A percentile compares a stretch with the other conserved stretches of the same genome.
phyloP scores from a whole-genome alignment of 164 flowering plant species.

The Echeveria elegans region DNA sequence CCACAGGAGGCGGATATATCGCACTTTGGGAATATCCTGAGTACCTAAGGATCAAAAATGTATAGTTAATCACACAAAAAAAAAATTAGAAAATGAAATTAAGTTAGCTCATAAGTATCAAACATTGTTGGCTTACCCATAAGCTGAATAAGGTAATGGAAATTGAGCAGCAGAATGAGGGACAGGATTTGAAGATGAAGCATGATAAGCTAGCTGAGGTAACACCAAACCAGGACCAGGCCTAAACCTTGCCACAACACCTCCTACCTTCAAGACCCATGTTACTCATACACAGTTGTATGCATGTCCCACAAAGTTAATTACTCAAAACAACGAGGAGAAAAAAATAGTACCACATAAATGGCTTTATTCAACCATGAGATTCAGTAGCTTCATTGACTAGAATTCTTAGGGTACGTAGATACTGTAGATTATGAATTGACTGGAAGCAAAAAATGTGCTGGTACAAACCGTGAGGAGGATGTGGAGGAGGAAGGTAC shows the following conservation, averaged over 20 bases:
- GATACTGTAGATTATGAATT: neutral
- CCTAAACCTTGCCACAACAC: constrained; percentile 37
- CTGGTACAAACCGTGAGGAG: constrained; percentile 13
- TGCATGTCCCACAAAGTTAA: neutral
- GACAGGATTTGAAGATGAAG: constrained; percentile 31
- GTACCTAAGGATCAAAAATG: constrained; percentile 25
- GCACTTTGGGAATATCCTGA: constrained; percentile 52
- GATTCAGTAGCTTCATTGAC: constrained; percentile 8
- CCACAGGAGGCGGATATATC: constrained; percentile 48
- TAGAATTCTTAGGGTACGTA: neutral
- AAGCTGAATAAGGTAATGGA: constrained; percentile 46
- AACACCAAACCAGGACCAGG: constrained; percentile 23
- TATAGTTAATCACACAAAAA: neutral
- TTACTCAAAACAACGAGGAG: neutral
- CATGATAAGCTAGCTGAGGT: constrained; percentile 24
- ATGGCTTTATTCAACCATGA: neutral
- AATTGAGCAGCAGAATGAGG: constrained; percentile 41
- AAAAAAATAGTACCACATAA: neutral
- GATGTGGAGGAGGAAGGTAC: constrained; percentile 26
- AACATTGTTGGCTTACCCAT: constrained; percentile 31
- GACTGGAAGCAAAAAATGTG: neutral
- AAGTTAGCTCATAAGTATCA: neutral
- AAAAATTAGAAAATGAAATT: neutral
- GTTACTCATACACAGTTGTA: neutral
- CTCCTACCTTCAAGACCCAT: constrained; percentile 15